Evolutionary conservation across 148 eudicot genomes (phyloP).

Genomic region (Camellia japonica): DNA sequence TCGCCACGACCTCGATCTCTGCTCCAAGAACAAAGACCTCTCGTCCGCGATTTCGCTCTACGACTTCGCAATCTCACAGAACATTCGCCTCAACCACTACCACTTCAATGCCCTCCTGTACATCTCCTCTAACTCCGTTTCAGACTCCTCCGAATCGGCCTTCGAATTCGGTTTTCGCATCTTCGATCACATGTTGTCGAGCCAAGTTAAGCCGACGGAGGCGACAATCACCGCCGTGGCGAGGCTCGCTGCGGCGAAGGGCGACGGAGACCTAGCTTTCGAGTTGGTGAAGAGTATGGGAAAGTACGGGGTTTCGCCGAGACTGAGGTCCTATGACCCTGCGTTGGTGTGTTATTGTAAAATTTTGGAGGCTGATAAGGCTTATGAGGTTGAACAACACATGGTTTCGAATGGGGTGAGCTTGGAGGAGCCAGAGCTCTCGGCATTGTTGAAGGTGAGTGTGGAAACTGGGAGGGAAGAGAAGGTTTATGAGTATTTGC

Average conservation of each 20-base stretch:
- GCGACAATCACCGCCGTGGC: conserved; percentile 80
- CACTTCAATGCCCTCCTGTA: conserved; percentile 64
- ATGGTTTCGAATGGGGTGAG: conserved; percentile 45
- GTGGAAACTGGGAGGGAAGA: conserved; percentile 43
- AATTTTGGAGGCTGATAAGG: conserved; percentile 57
- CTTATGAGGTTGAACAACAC: conserved; percentile 66
- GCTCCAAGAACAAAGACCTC: conserved; percentile 45
- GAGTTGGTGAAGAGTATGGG: conserved; percentile 51
- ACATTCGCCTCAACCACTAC: conserved; percentile 36
- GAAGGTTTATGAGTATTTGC: conserved; percentile 84
- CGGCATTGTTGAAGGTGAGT: conserved; percentile 71
- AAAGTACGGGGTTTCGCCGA: conserved; percentile 9
- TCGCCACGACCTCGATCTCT: conserved; percentile 48
- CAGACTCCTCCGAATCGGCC: conserved; percentile 34
- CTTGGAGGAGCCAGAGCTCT: conserved; percentile 62
- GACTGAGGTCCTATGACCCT: conserved; percentile 35
- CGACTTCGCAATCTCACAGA: conserved; percentile 44
- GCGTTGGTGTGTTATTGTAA: conserved; percentile 57
- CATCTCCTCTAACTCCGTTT: conserved; percentile 44
- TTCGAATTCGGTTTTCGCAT: conserved; percentile 47
- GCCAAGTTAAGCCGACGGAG: conserved; percentile 54
- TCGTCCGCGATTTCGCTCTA: conserved; percentile 48
- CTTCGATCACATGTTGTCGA: conserved; percentile 46
- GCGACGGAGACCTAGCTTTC: conserved; percentile 62
- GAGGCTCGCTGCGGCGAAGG: conserved; percentile 59